These are phyloP conservation scores for Beta vulgaris DNA, from an alignment of 148 eudicot species.

Conservation along the genomic window DNA sequence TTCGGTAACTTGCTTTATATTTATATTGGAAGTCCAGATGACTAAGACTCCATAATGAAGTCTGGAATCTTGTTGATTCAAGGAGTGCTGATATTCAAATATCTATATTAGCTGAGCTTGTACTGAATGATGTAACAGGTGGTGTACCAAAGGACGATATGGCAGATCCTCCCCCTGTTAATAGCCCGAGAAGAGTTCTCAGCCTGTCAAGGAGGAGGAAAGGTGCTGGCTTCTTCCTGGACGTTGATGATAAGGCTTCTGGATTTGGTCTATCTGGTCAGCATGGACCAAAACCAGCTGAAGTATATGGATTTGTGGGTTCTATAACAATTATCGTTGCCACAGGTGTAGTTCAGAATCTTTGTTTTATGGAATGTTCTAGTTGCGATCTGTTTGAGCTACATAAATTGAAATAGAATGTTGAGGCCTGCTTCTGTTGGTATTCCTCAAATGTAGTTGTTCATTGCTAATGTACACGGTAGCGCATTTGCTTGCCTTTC, in stretches of 20 bases:
- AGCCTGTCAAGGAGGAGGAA: constrained; percentile 70
- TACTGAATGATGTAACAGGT: background rate
- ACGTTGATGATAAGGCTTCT: constrained; percentile 43
- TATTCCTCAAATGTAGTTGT: background rate
- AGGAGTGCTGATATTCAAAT: background rate
- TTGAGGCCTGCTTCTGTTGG: constrained; percentile 4
- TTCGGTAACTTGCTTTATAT: background rate
- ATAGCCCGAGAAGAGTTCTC: constrained; percentile 82
- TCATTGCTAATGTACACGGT: no score
- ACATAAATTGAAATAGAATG: background rate
- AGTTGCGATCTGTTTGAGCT: background rate
- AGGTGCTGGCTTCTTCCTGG: constrained; percentile 43
- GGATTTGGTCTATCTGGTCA: constrained; percentile 74
- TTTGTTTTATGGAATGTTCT: background rate
- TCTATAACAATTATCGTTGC: constrained; percentile 80
- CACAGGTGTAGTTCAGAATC: constrained; percentile 47
- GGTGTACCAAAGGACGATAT: constrained; percentile 23
- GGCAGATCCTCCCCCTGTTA: constrained; percentile 62
- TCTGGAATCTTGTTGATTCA: background rate
- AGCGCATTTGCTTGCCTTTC: background rate
- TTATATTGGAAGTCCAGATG: background rate
- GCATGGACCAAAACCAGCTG: constrained; percentile 81
- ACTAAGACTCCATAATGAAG: background rate
- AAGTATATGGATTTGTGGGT: constrained; percentile 93
- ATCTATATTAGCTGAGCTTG: constrained; percentile 2